phyloP scores from a whole-genome alignment of 805 yeast genomes.

The Candida boidinii region DNA sequence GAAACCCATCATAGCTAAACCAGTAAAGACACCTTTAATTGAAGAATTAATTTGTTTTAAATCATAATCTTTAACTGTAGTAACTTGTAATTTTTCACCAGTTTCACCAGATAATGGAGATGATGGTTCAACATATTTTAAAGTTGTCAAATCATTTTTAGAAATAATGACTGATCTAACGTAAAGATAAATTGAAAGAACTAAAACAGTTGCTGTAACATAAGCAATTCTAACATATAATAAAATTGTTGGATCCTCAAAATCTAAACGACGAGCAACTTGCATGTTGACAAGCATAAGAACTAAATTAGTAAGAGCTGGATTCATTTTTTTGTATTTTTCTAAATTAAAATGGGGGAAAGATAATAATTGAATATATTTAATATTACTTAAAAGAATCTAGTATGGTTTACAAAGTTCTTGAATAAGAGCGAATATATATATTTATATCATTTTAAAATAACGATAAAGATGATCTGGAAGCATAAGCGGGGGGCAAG shows the following conservation, averaged over 20 bases:
- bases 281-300: constrained; percentile 97
- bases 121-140: constrained; percentile 86
- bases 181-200: constrained; percentile 59
- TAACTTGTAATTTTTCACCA: constrained; percentile 68
- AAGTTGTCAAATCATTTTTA: constrained; percentile 84
- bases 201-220: constrained; percentile 53
- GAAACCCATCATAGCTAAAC: constrained; percentile 94
- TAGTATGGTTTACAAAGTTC: too few relatives aligned
- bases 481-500: too few relatives aligned
- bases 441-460: too few relatives aligned
- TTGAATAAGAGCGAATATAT: too few relatives aligned
- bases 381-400: too few relatives aligned
- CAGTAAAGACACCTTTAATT: constrained; percentile 77
- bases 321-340: constrained; percentile 51
- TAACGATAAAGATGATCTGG: too few relatives aligned
- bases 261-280: constrained; percentile 78
- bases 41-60: constrained; percentile 74
- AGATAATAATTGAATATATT: too few relatives aligned
- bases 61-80: constrained; percentile 94
- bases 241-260: constrained; percentile 72
- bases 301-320: constrained; percentile 77
- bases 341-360: too few relatives aligned
- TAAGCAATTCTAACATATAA: constrained; percentile 71
- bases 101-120: constrained; percentile 69
- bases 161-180: constrained; percentile 51